Conservation (phyloP, 2,329 filamentous ascomycete species). For the Amauroascus verrucosus region DNA sequence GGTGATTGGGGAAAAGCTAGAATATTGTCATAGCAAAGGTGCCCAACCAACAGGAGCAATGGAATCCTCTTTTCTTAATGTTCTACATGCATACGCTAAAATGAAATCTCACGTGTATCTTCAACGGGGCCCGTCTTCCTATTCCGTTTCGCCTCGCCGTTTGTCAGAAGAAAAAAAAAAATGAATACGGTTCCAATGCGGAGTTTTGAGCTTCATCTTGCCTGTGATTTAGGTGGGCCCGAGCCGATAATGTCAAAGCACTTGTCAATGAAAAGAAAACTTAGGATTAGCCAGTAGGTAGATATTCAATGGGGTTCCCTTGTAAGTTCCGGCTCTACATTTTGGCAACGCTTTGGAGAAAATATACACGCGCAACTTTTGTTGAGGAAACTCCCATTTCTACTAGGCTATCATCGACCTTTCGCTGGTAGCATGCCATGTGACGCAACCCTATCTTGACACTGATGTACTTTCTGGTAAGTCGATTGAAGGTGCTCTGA, state of each 20-base stretch:
- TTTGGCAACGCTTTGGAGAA: background rate
- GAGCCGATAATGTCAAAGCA: background rate
- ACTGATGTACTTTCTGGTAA: background rate
- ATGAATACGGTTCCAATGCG: background rate
- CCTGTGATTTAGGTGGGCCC: background rate
- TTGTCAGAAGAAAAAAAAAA: too few relatives aligned
- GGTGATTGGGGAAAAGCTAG: conserved; percentile 8
- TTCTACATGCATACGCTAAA: conserved; percentile 9
- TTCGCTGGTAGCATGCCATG: too few relatives aligned
- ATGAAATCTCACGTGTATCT: conserved; percentile 3
- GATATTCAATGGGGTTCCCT: background rate
- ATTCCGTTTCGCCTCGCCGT: background rate
- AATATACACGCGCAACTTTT: too few relatives aligned
- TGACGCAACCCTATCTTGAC: background rate
- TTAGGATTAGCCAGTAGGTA: background rate
- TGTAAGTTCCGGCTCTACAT: background rate
- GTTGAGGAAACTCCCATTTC: background rate
- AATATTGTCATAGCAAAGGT: conserved; percentile 8
- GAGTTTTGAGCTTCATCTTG: background rate
- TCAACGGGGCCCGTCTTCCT: background rate
- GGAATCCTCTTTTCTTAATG: conserved; percentile 12
- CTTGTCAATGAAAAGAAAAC: background rate
- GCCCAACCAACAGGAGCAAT: conserved; percentile 8
- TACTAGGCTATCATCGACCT: background rate
- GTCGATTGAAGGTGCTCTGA: background rate